Base-by-base conservation (phyloP, 2,329 filamentous ascomycete species). In the Dothideomycetes sp. region DNA sequence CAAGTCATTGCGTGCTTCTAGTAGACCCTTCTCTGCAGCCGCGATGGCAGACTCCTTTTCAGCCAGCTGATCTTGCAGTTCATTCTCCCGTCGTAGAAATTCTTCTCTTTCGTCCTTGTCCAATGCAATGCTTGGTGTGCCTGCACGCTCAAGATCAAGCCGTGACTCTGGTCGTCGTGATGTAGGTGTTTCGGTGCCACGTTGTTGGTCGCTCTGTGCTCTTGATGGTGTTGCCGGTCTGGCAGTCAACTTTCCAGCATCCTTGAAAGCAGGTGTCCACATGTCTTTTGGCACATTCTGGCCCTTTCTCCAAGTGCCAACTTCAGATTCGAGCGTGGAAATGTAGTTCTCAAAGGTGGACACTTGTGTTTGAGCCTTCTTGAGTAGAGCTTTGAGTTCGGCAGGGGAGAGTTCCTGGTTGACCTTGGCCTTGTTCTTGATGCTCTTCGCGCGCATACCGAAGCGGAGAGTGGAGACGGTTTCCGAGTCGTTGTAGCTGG, bases 361-460 rank as follows among this genome's bases (percentile, higher is more conserved):
- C 49, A 91, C 81, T 59, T 95, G 88, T 38, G 75, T 78, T 62
- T 94, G 88, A 11, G 87, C 86, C 64, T 94, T 94, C 65, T 85
- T 88, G 58, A 98, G 78, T 55, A 95, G 73, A 36, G 79, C 73
- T 66, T 96, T 98, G 69, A 98, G 78, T 63, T 98, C 91, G 10
- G 87, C 79, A 34, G 91, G 91, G 55, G 89, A 96, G 53, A 98
- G 76, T 63, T 98, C 91, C 34, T 89, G 88, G 59, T 98, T 98
- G 74, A 98, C 83, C 81, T 96, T 98, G 63, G 91, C 91, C 73
- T 96, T 96, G 71, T 96, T 96, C 81, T 96, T 95, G 70, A 98
- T 98, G 0, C 86, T 84, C 70, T 98, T 98, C 42, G 91, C 91
- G 59, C 91, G 75, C 64, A 91, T 93, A 69, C 91, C 91, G 58